Evolutionary conservation across 768 basidiomycete genomes (phyloP), one percentile per base, ranked within the genome.

Genomic region (Boletus subparvulus): DNA sequence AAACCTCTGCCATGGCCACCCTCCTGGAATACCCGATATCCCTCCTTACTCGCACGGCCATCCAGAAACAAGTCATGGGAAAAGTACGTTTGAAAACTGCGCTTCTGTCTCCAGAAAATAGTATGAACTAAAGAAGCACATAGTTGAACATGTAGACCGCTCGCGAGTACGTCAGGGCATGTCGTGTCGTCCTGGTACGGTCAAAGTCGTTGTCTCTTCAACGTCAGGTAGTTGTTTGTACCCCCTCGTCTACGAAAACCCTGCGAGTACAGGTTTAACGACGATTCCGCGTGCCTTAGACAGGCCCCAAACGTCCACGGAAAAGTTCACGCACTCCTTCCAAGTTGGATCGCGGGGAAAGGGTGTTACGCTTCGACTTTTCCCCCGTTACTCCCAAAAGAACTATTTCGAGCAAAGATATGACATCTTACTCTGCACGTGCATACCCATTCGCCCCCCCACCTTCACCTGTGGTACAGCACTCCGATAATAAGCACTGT

Each of bases 21-120:
- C 24, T 40, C 48, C 6, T 11, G 12, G 21, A 36, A 11, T 11
- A 10, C 26, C 10, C 6, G 4, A 19, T 16, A 6, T 13, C 19
- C 19, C 21, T 21, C 14, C 6, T 40, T 19, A 7, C 41, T 6
- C 16, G 13, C n/a, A 10, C 33, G 11, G 8, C 13, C 19, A 3
- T 37, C n/a, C 6, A 21, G 10, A 14, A 39, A 24, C 33, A 2
- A 6, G 10, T 37, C 17, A 63, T 57, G 61, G 5, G 33, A 1
- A 60, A 60, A 17, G 63, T 56, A 41, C 4, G 55, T 6, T 45
- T 2, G 6, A 14, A 28, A 4, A 12, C 17, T 58, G 56, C 13
- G 11, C 1, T 24, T 6, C 0, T 11, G 21, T 44, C 35, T 49
- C 47, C 21, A 10, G 3, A 4, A 47, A 26, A 48, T 2, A 6